Base-by-base conservation (phyloP, 345 rosid genomes). In the Draba incana region DNA sequence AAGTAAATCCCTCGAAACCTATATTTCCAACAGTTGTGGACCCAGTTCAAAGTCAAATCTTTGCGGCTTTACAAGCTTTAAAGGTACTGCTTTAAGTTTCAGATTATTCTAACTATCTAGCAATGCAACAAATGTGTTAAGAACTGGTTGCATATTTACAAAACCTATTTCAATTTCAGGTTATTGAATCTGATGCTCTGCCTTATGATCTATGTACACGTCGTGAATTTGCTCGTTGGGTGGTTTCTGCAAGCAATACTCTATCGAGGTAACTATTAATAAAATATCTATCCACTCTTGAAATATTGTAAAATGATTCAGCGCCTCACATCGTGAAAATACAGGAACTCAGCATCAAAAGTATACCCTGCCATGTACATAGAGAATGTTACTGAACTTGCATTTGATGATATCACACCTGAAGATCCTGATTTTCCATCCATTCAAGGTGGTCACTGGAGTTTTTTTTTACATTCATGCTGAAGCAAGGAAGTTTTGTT, bases 311-410 rank as follows among this genome's bases (percentile, higher is more conserved):
- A 25, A 48, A 57, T 44, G 6, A 28, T 52, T 75, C 13, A 47
- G 16, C 8, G 3, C 65, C 10, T 68, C 13, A 46, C 4, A 44
- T 37, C 2, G 8, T 68, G 45, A 39, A 55, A 39, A 7, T 48
- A 80, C 69, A 90, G 97, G 85, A 89, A 74, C 63, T 68, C 91
- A 3, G 61, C 75, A 62, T 90, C 99, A 24, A 93, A 93, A 77
- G 88, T 93, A 38, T 90, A 88, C 84, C 97, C 95, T 47, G 99
- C 97, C 14, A 94, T 89, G 98, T 91, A 86, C 71, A 85, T 94
- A 50, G 97, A 90, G 80, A 82, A 90, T 70, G 87, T 88, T 52
- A 88, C 96, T 42, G 90, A 94, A 77, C 92, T 88, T 77, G 96
- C 97, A 39, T 94, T 87, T 81, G 95, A 94, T 58, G 99, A 94